Percentiles rank a stretch among this genome's conserved stretches.
These are phyloP conservation scores for Larix sibirica DNA, from an alignment of 83 land plant species.

Conservation along the genomic window DNA sequence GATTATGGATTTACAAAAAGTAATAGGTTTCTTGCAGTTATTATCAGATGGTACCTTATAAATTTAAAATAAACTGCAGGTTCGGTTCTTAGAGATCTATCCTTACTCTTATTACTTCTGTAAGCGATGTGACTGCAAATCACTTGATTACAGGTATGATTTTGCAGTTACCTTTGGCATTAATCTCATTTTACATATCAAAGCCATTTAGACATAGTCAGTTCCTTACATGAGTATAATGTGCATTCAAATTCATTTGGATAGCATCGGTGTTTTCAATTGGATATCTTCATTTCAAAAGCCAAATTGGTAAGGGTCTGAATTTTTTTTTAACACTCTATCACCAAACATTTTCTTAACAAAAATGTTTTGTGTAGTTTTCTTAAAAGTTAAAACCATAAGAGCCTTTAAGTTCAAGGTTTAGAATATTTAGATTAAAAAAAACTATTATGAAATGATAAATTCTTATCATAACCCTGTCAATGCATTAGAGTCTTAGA, in stretches of 20 bases:
- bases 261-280: not conserved
- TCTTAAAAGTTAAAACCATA: too few species aligned
- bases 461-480: too few species aligned
- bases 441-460: too few species aligned
- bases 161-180: not conserved
- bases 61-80: constrained; percentile 31
- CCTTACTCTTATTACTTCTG: constrained; percentile 89
- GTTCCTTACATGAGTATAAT: not conserved
- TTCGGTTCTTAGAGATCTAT: constrained; percentile 69
- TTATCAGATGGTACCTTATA: not conserved
- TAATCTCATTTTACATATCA: too few species aligned
- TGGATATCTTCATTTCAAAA: not conserved
- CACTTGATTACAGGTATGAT: constrained; percentile 72
- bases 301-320: not conserved
- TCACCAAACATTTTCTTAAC: too few species aligned
- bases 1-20: not conserved
- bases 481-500: too few species aligned
- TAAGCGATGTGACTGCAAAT: constrained; percentile 86
- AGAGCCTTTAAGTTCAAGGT: too few species aligned
- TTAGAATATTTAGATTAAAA: too few species aligned
- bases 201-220: too few species aligned
- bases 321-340: too few species aligned
- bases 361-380: too few species aligned
- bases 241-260: not conserved
- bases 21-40: not conserved